phyloP scores from a whole-genome alignment of 2,329 filamentous ascomycete genomes.

The Diplodia mutila region DNA sequence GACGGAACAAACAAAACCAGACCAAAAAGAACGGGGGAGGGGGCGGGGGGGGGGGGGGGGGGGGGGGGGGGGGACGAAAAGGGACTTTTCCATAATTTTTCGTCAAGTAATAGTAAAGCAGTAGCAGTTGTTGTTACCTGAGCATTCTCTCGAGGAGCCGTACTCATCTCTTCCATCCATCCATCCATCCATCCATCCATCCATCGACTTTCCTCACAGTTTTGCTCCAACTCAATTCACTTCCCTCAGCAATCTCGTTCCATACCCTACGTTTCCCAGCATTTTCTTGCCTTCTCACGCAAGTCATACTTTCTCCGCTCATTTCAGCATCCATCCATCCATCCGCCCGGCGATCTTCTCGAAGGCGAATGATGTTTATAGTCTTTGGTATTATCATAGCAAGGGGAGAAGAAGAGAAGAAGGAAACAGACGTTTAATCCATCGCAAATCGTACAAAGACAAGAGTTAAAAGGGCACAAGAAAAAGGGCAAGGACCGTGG shows the following conservation, averaged over 20 bases:
- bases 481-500: background rate
- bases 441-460: slow-evolving; percentile 9
- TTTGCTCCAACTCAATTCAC: background rate
- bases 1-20: no score
- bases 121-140: background rate
- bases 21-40: background rate
- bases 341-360: background rate
- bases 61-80: background rate
- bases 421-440: background rate
- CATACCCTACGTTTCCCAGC: background rate
- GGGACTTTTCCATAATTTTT: background rate
- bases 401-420: background rate
- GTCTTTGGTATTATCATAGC: slow-evolving; percentile 20
- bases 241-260: background rate
- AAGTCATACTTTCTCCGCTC: background rate
- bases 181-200: background rate
- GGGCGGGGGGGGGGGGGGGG: no score
- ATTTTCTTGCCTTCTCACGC: background rate
- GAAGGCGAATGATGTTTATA: slow-evolving; percentile 4
- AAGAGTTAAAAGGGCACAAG: background rate
- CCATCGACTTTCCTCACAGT: background rate
- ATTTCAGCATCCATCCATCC: slow-evolving; percentile 20
- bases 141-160: background rate
- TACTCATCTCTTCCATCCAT: background rate
- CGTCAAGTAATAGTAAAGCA: background rate